Percentiles rank a stretch among this genome's conserved stretches.
phyloP scores from a whole-genome alignment of 768 basidiomycete genomes.

The Lactifluus piperatus region DNA sequence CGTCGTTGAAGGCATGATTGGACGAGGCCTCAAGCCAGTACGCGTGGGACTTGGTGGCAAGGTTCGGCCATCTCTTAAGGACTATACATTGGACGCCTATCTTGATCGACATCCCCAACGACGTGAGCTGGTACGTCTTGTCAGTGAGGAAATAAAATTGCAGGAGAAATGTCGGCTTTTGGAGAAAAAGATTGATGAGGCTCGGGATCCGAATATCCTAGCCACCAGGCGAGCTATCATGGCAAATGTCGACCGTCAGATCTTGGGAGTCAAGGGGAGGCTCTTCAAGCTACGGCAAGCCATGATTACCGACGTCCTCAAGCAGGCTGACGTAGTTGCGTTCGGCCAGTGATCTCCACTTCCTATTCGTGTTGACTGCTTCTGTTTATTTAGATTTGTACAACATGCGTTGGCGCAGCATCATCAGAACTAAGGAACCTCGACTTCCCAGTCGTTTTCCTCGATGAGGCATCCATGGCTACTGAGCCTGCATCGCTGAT shows the following conservation, averaged over 20 bases:
- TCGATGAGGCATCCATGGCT: conserved; percentile 95
- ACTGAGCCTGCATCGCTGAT: conserved; percentile 89
- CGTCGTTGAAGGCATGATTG: conserved; percentile 65
- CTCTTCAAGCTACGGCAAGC: conserved; percentile 47
- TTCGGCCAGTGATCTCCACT: conserved; percentile 19
- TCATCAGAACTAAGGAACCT: conserved; percentile 53
- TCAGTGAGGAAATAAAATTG: conserved; percentile 32
- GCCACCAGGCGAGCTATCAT: conserved; percentile 26
- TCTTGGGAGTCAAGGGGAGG: conserved; percentile 32
- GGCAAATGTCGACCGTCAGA: conserved; percentile 26
- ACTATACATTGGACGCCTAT: conserved; percentile 56
- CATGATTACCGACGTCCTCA: conserved; percentile 58
- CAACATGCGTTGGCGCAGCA: conserved; percentile 78
- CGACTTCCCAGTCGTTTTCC: conserved; percentile 89
- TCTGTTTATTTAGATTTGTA: conserved; percentile 53
- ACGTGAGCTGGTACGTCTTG: conserved; percentile 33
- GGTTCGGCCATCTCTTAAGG: conserved; percentile 45
- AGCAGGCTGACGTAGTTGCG: conserved; percentile 65
- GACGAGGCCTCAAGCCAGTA: conserved; percentile 57
- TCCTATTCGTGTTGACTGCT: background rate
- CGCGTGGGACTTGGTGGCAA: conserved; percentile 63
- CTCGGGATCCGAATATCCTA: conserved; percentile 20
- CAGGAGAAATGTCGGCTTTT: conserved; percentile 21
- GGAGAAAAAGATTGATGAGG: conserved; percentile 2
- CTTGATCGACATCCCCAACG: conserved; percentile 53